Conservation (phyloP, 2,329 filamentous ascomycete species). For the Coniochaeta pulveracea region DNA sequence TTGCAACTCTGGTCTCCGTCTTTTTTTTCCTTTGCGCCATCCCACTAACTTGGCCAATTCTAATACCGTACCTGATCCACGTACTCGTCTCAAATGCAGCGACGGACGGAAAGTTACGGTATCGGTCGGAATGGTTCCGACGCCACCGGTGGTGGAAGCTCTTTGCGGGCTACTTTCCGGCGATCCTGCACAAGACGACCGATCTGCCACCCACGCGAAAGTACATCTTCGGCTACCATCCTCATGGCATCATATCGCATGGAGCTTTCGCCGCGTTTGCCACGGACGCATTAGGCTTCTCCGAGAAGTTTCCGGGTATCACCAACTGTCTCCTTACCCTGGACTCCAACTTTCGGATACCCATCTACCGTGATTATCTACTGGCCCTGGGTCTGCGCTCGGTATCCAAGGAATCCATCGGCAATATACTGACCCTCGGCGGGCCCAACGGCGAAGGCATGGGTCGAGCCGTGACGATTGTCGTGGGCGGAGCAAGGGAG, state of each 20-base stretch:
- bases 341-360: constrained; percentile 91
- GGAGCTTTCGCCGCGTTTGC: constrained; percentile 89
- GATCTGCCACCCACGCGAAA: constrained; percentile 71
- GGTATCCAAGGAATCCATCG: constrained; percentile 84
- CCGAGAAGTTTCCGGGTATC: constrained; percentile 82
- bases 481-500: constrained; percentile 85
- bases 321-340: constrained; percentile 88
- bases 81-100: constrained; percentile 69
- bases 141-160: constrained; percentile 70
- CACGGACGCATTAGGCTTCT: constrained; percentile 82
- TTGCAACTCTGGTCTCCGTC: constrained; percentile 58
- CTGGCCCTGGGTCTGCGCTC: constrained; percentile 77
- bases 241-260: constrained; percentile 93
- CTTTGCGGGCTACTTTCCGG: constrained; percentile 89
- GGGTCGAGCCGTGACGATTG: constrained; percentile 93
- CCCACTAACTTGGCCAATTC: constrained; percentile 77
- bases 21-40: constrained; percentile 92
- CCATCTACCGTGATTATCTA: constrained; percentile 91
- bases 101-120: constrained; percentile 62
- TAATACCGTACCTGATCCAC: constrained; percentile 70
- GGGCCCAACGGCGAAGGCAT: constrained; percentile 70
- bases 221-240: constrained; percentile 96
- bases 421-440: constrained; percentile 74
- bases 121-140: constrained; percentile 66
- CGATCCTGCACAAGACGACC: constrained; percentile 73